Evolutionary conservation across 208 protist genomes (phyloP).

Genomic region (Porcisia hertigi): DNA sequence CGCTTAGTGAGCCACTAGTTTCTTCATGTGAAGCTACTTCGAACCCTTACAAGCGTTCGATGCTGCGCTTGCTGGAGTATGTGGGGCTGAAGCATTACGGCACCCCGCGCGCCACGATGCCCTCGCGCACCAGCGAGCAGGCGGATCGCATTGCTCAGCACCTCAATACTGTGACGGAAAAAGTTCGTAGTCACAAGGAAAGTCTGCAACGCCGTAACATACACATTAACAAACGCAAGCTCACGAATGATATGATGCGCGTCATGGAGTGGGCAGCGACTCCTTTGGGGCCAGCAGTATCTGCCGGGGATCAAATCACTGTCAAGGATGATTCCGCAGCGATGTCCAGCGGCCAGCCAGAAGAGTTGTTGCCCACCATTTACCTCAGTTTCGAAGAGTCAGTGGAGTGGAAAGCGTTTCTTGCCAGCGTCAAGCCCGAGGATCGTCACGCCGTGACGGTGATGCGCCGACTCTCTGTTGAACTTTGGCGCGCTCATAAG

Average conservation of each 20-base stretch:
- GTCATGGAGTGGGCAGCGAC: conserved; percentile 10
- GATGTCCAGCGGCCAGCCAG: not conserved
- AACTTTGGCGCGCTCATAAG: conserved; percentile 52
- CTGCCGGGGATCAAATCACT: not conserved
- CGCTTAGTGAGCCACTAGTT: conserved; percentile 11
- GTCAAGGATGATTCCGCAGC: not conserved
- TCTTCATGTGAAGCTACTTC: conserved; percentile 14
- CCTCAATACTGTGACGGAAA: conserved; percentile 7
- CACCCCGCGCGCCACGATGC: conserved; percentile 41
- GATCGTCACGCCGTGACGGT: conserved; percentile 61
- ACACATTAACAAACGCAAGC: conserved; percentile 19
- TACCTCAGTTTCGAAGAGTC: conserved; percentile 68
- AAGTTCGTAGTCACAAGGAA: conserved; percentile 26
- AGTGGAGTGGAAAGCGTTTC: conserved; percentile 66
- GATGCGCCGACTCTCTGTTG: conserved; percentile 44
- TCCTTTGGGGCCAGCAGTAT: not conserved
- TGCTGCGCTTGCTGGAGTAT: conserved; percentile 52
- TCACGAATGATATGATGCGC: conserved; percentile 5
- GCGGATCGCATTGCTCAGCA: conserved; percentile 26
- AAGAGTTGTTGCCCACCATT: conserved; percentile 38
- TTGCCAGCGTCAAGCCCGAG: conserved; percentile 30
- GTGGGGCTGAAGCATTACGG: conserved; percentile 64
- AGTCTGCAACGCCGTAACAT: conserved; percentile 27
- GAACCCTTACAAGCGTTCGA: conserved; percentile 69
- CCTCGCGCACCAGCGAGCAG: conserved; percentile 33